Conservation (phyloP, 2,329 filamentous ascomycete genomes). For the Fusarium floridanum region DNA sequence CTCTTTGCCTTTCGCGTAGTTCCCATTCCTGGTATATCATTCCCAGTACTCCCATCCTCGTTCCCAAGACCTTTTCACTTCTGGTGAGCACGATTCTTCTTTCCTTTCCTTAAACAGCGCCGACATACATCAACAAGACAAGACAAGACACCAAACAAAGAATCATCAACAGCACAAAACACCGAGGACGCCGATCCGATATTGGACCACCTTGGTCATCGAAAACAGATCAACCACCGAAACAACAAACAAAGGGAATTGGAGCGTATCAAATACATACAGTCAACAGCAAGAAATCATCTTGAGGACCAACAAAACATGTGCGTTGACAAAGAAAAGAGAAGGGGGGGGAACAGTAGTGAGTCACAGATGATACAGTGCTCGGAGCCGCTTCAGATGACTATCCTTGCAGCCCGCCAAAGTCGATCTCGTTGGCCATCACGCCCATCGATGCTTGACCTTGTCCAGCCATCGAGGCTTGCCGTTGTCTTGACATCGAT, state of each 20-base stretch:
- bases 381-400: background rate
- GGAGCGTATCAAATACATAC: background rate
- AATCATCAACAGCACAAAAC: conserved; percentile 20
- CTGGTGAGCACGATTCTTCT: conserved; percentile 1
- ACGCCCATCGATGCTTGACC: background rate
- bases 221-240: background rate
- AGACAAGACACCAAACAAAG: conserved; percentile 12
- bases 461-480: background rate
- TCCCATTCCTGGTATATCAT: conserved; percentile 13
- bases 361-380: background rate
- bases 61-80: background rate
- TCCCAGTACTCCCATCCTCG: conserved; percentile 14
- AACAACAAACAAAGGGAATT: background rate
- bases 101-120: background rate
- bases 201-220: background rate
- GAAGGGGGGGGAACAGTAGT: background rate
- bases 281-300: conserved; percentile 6
- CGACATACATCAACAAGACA: background rate
- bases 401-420: conserved; percentile 11
- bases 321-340: conserved; percentile 11
- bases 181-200: conserved; percentile 20
- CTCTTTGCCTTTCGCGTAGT: background rate
- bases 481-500: conserved; percentile 15
- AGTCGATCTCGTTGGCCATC: conserved; percentile 43
- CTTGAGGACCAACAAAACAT: background rate